Percentiles rank a stretch among this genome's conserved stretches.
Conservation (phyloP, 176 grass and related monocot genomes). For the Juncus effusus region DNA sequence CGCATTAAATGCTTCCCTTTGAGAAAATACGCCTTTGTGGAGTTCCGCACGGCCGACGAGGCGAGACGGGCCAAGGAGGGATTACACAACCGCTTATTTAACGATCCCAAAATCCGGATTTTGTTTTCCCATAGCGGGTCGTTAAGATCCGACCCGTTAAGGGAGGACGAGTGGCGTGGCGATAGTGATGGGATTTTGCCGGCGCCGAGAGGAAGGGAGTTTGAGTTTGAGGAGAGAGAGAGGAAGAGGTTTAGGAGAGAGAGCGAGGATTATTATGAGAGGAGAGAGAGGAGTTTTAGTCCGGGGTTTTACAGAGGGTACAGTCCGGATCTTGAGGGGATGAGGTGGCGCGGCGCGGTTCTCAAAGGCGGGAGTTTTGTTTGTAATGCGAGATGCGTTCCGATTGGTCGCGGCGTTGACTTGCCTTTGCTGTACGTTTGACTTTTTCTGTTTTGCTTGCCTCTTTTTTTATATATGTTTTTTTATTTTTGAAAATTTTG, state of each 20-base stretch:
- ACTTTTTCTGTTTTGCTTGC: slow-evolving; percentile 22
- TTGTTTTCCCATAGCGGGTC: slow-evolving; percentile 66
- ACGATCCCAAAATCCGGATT: slow-evolving; percentile 75
- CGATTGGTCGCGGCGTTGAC: slow-evolving; percentile 61
- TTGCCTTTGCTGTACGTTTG: slow-evolving; percentile 45
- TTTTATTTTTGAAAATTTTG: slow-evolving; percentile 30
- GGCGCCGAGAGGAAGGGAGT: slow-evolving; percentile 24
- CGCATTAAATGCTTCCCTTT: slow-evolving; percentile 59
- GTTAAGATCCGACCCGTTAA: slow-evolving; percentile 30
- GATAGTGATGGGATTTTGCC: slow-evolving; percentile 46
- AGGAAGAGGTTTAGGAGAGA: slow-evolving; percentile 51
- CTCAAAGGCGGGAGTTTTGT: slow-evolving; percentile 82
- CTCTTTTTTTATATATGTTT: not conserved
- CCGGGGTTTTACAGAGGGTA: slow-evolving; percentile 45
- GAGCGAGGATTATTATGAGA: slow-evolving; percentile 31
- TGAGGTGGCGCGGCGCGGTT: slow-evolving; percentile 68
- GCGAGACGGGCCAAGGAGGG: slow-evolving; percentile 81
- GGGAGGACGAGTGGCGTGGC: slow-evolving; percentile 37
- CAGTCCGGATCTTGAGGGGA: slow-evolving; percentile 38
- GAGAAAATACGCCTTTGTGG: slow-evolving; percentile 82
- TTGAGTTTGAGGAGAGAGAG: slow-evolving; percentile 32
- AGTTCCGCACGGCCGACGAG: slow-evolving; percentile 64
- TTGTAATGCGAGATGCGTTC: slow-evolving; percentile 79
- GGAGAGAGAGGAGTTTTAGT: slow-evolving; percentile 40
- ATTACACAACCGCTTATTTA: slow-evolving; percentile 79